These are phyloP conservation scores for Colletotrichum sansevieriae DNA, from an alignment of 2,329 filamentous ascomycete species.

Conservation along the genomic window DNA sequence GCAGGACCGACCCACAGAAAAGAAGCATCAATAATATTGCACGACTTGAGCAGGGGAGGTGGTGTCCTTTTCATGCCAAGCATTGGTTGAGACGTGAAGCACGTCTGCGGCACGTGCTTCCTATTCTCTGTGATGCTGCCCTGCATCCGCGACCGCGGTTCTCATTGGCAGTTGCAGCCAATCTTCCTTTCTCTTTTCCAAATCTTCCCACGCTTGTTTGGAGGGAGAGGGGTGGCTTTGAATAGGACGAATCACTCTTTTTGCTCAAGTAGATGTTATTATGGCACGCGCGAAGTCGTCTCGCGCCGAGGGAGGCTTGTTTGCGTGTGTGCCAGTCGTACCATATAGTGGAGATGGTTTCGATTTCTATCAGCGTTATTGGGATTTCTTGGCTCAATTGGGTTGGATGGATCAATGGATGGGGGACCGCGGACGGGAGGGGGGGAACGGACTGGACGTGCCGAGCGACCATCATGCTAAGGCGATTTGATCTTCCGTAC, in stretches of 20 bases:
- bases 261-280: constrained; percentile 14
- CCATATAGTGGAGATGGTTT: too few species aligned
- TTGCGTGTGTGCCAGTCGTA: too few species aligned
- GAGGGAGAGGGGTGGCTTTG: constrained; percentile 8
- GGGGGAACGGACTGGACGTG: constrained; percentile 37
- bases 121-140: constrained; percentile 1
- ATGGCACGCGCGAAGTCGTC: constrained; percentile 18
- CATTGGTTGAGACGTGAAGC: constrained; percentile 23
- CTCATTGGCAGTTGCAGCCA: constrained; percentile 20
- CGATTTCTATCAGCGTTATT: too few species aligned
- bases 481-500: neutral
- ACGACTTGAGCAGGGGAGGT: neutral
- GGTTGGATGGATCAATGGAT: constrained; percentile 18
- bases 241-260: constrained; percentile 12
- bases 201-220: constrained; percentile 2
- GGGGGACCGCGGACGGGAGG: neutral
- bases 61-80: constrained; percentile 7
- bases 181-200: neutral
- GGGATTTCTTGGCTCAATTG: too few species aligned
- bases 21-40: neutral
- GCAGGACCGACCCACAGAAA: neutral
- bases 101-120: constrained; percentile 31
- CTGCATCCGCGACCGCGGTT: constrained; percentile 8
- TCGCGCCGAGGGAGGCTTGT: constrained; percentile 1
- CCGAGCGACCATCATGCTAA: constrained; percentile 17